Evolutionary conservation across 768 basidiomycete species (phyloP).

Genomic region (Kwoniella pini): DNA sequence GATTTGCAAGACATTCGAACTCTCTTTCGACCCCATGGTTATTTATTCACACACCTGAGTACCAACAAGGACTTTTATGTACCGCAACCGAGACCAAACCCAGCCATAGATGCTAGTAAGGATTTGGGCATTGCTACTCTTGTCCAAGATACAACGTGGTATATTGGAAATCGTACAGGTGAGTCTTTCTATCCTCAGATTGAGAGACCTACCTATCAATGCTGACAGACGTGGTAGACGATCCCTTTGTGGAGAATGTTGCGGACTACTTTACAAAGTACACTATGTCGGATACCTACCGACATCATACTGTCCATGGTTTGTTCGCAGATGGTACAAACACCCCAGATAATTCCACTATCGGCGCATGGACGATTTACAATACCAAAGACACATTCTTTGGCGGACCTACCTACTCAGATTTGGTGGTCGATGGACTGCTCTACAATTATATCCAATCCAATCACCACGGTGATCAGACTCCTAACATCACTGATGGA

Average conservation of each 20-base stretch:
- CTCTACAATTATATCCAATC: conserved; percentile 32
- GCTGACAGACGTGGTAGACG: neutral
- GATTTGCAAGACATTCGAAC: conserved; percentile 25
- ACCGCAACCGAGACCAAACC: conserved; percentile 20
- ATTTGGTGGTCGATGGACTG: conserved; percentile 35
- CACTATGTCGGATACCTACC: conserved; percentile 21
- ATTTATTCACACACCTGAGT: conserved; percentile 31
- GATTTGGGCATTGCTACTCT: conserved; percentile 1
- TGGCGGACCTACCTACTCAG: conserved; percentile 31
- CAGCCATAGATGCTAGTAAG: conserved; percentile 11
- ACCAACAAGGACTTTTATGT: conserved; percentile 30
- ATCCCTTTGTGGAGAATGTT: neutral
- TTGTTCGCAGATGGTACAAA: conserved; percentile 34
- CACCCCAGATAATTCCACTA: conserved; percentile 15
- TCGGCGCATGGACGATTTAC: conserved; percentile 37
- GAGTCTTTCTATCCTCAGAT: no score
- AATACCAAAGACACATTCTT: conserved; percentile 30
- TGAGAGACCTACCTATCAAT: neutral
- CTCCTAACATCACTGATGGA: conserved; percentile 31
- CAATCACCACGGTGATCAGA: conserved; percentile 35
- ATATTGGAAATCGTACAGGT: conserved; percentile 25
- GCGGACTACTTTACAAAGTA: conserved; percentile 47
- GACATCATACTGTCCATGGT: conserved; percentile 32
- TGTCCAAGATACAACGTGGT: conserved; percentile 45
- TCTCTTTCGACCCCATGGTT: neutral